A percentile compares a stretch with the other conserved stretches of the same genome.
These are phyloP conservation scores for Oryza rufipogon DNA, from an alignment of 176 grass and related monocot genomes.

Conservation along the genomic window DNA sequence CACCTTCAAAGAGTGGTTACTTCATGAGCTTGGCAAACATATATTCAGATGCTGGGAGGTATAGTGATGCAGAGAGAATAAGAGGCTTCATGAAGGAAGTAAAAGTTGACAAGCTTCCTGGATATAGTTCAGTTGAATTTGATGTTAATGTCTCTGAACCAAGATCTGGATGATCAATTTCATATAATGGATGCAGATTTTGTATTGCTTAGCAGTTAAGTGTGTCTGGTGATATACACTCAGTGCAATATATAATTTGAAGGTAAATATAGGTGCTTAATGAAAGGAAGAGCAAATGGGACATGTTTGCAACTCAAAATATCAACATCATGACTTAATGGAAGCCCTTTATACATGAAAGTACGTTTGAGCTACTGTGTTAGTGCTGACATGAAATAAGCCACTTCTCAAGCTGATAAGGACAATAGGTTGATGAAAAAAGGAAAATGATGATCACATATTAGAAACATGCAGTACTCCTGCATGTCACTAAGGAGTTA, in stretches of 20 bases:
- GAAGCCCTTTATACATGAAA: not conserved
- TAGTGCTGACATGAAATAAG: not conserved
- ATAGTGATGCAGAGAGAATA: slow-evolving; percentile 67
- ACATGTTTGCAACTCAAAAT: not conserved
- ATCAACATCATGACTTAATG: not conserved
- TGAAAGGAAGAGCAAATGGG: slow-evolving; percentile 6
- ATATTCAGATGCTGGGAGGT: slow-evolving; percentile 73
- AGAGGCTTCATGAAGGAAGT: slow-evolving; percentile 75
- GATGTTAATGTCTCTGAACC: slow-evolving; percentile 17
- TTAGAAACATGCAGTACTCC: not conserved
- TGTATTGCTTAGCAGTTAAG: not conserved
- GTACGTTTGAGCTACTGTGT: not conserved
- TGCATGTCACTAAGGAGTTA: not conserved
- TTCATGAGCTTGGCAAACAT: slow-evolving; percentile 88
- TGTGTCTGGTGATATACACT: not conserved
- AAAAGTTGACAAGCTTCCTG: slow-evolving; percentile 63
- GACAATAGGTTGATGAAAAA: slow-evolving; percentile 4
- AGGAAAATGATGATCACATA: not conserved
- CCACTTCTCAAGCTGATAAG: slow-evolving; percentile 1
- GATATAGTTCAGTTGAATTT: slow-evolving; percentile 57
- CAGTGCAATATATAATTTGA: slow-evolving; percentile 16
- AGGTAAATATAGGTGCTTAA: not conserved
- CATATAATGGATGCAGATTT: slow-evolving; percentile 10
- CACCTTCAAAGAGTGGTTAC: slow-evolving; percentile 63
- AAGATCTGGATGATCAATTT: slow-evolving; percentile 14